Evolutionary conservation across 75 land plant species (phyloP).

Genomic region (Chamaecyparis obtusa): DNA sequence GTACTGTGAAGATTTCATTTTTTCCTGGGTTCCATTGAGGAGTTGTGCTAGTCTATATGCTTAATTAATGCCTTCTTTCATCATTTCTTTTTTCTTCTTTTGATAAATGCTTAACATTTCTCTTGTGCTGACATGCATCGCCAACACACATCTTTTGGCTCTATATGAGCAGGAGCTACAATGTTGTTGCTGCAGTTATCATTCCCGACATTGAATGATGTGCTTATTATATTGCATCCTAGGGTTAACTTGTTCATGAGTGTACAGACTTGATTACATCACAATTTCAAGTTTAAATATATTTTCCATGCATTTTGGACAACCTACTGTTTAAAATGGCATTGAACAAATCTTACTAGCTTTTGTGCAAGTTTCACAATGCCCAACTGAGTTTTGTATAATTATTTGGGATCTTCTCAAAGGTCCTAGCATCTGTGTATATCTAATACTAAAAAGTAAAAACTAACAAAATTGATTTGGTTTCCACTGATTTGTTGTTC

Average conservation of each 20-base stretch:
- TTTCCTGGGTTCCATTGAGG: neutral
- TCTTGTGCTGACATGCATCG: neutral
- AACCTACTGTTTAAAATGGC: neutral
- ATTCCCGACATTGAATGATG: neutral
- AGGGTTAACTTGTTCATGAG: neutral
- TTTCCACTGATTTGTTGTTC: slow-evolving; percentile 12
- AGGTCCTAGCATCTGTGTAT: neutral
- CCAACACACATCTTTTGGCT: neutral
- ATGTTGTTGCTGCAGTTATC: neutral
- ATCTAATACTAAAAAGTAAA: neutral
- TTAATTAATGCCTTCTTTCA: neutral
- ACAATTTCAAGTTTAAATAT: neutral
- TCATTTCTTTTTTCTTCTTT: neutral
- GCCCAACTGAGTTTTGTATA: neutral
- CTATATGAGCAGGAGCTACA: neutral
- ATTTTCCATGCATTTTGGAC: neutral
- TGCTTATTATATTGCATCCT: neutral
- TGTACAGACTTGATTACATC: neutral
- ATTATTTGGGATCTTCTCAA: neutral
- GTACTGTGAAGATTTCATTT: neutral
- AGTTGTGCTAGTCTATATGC: neutral
- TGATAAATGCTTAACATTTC: neutral
- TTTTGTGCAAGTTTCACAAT: neutral
- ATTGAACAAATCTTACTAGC: neutral
- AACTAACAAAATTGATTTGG: neutral